Percentiles rank a stretch among this genome's conserved stretches.
Evolutionary conservation across 2,329 filamentous ascomycete species (phyloP).

Genomic region (Colletotrichum tofieldiae): DNA sequence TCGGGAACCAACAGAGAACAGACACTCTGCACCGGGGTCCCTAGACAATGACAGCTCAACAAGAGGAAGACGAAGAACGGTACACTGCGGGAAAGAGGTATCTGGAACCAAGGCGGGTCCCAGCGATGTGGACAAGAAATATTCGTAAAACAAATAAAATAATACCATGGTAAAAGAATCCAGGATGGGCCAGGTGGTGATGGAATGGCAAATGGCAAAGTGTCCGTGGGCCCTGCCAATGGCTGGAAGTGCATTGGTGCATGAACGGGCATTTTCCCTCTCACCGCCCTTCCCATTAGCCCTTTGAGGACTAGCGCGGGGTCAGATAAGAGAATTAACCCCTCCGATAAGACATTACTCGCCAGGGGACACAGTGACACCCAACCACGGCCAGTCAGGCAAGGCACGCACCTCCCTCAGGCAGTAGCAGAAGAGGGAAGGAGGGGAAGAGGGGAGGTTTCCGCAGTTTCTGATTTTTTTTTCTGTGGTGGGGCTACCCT

Average conservation of each 20-base stretch:
- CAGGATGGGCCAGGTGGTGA: background rate
- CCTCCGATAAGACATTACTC: conserved; percentile 48
- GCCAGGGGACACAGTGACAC: conserved; percentile 37
- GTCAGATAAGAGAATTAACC: conserved; percentile 45
- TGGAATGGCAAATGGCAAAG: conserved; percentile 27
- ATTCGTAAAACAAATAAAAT: no score
- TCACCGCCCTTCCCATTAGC: conserved; percentile 48
- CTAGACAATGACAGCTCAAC: background rate
- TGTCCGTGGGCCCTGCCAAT: conserved; percentile 8
- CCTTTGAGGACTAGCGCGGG: conserved; percentile 44
- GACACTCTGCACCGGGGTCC: background rate
- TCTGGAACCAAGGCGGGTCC: background rate
- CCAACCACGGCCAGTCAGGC: conserved; percentile 12
- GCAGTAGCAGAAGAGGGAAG: conserved; percentile 11
- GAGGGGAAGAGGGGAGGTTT: conserved; percentile 46
- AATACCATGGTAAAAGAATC: no score
- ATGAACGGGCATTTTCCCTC: conserved; percentile 44
- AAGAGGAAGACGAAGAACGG: no score
- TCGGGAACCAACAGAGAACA: background rate
- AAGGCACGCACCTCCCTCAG: conserved; percentile 12
- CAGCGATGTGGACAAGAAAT: background rate
- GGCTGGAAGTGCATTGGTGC: conserved; percentile 40
- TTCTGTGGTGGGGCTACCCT: conserved; percentile 40
- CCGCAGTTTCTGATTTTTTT: conserved; percentile 43
- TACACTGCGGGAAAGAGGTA: background rate